These are phyloP conservation scores for Komagataella pseudopastoris DNA, from an alignment of 805 yeast genomes.

Conservation along the genomic window DNA sequence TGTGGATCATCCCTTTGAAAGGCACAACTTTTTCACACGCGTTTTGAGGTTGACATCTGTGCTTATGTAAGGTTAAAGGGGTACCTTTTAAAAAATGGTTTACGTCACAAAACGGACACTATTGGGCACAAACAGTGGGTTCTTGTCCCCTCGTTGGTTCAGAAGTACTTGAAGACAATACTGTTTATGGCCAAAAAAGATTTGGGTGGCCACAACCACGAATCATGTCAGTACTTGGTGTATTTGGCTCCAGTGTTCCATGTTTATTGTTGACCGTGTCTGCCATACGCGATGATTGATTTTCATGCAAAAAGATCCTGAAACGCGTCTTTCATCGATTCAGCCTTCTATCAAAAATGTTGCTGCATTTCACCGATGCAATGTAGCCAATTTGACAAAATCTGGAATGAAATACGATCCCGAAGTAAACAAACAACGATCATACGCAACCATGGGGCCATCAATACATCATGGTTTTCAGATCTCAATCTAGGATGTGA, in stretches of 20 bases:
- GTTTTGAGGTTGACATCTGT: background rate
- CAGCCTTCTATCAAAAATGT: background rate
- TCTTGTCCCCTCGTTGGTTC: background rate
- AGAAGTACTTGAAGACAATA: no score
- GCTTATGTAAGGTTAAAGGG: background rate
- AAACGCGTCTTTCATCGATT: background rate
- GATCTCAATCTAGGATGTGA: background rate
- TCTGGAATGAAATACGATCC: background rate
- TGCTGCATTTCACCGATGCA: background rate
- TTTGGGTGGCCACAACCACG: background rate
- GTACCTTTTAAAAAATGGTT: background rate
- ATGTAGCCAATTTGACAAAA: background rate
- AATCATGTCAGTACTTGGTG: background rate
- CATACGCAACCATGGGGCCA: background rate
- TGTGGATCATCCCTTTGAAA: background rate
- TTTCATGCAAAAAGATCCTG: background rate
- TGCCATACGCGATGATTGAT: background rate
- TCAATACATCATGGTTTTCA: no score
- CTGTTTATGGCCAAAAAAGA: background rate
- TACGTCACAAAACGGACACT: background rate
- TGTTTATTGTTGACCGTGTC: background rate
- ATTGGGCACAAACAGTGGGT: background rate
- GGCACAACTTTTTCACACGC: background rate
- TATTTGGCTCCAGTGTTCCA: background rate
- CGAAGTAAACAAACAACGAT: background rate